These are phyloP conservation scores for Nevesoporus exiguus DNA, from an alignment of 768 basidiomycete genomes.

Conservation along the genomic window DNA sequence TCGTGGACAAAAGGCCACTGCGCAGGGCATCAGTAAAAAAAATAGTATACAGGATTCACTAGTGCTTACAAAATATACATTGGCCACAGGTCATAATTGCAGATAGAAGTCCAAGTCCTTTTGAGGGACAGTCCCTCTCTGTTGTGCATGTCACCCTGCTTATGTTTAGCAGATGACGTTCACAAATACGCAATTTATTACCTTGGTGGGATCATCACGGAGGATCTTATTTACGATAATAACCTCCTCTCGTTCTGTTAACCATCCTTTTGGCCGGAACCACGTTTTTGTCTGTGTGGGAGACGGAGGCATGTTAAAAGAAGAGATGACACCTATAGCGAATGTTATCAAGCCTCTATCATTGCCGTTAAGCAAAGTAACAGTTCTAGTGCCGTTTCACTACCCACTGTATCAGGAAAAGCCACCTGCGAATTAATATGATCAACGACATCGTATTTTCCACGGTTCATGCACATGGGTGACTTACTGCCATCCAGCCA, in stretches of 20 bases:
- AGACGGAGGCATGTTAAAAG: slow-evolving; percentile 57
- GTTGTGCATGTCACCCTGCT: slow-evolving; percentile 58
- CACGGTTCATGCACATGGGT: no score
- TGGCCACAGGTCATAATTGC: slow-evolving; percentile 67
- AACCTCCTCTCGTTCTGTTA: slow-evolving; percentile 56
- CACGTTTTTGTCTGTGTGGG: slow-evolving; percentile 57
- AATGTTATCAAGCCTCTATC: slow-evolving; percentile 40
- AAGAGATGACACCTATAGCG: slow-evolving; percentile 46
- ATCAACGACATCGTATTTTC: no score
- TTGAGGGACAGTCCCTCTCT: slow-evolving; percentile 52
- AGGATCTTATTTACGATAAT: slow-evolving; percentile 61
- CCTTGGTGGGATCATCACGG: slow-evolving; percentile 62
- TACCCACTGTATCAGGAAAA: no score
- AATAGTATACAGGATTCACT: not conserved
- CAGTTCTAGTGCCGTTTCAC: no score
- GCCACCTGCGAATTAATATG: no score
- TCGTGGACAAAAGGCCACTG: no score
- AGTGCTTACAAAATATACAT: slow-evolving; percentile 46
- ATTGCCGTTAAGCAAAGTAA: not conserved
- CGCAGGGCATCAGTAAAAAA: no score
- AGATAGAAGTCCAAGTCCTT: slow-evolving; percentile 50
- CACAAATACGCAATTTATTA: not conserved
- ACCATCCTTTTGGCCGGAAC: slow-evolving; percentile 63
- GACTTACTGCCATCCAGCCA: no score
- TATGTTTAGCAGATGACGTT: not conserved